Base-by-base conservation (phyloP, 768 basidiomycete genomes). In the Termitomyces sp. region DNA sequence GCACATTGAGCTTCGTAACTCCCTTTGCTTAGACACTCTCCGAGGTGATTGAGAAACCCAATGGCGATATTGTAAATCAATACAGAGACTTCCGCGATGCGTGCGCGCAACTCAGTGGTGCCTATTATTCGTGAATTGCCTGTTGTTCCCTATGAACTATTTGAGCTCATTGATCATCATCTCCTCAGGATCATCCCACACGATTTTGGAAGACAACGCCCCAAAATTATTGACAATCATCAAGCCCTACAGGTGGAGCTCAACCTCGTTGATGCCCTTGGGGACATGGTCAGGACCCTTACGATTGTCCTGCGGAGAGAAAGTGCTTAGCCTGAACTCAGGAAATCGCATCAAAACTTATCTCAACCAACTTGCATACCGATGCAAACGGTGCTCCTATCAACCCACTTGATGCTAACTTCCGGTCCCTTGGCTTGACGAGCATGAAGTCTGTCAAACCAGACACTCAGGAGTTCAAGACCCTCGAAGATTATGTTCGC, bases 181-280 rank as follows among this genome's bases (percentile, higher is more conserved):
- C 20, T 41, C 49, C 42, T 7, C 61, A 82, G 84, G 0, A 78
- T 85, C 58, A 85, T 87, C 50, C 85, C 85, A 1, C 85, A 86
- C 67, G 79, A 74, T n/a, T 86, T 85, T 61, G 84, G 84, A 22
- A 72, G 82, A 37, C 70, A 66, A 24, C 68, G 79, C 47, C 84
- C 83, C 1, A 70, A 63, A 8, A 67, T 77, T 33, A 85, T 87
- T 57, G 70, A 63, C 50, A 55, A 70, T 49, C 60, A 24, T 0
- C 41, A 41, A 27, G 49, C 68, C 12, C 67, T 87, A 60, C 81
- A 84, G 65, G 76, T 65, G 67, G 83, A 85, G 73, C 76, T 85
- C 44, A 81, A 83, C n/a, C 77, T 85, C 22, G 83, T 86, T 16
- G 85, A 85, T 61, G 82, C 84, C 20, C 77, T 87, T 24, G 83